Base-by-base conservation (phyloP, 2,329 filamentous ascomycete species). In the Fusarium setosum region DNA sequence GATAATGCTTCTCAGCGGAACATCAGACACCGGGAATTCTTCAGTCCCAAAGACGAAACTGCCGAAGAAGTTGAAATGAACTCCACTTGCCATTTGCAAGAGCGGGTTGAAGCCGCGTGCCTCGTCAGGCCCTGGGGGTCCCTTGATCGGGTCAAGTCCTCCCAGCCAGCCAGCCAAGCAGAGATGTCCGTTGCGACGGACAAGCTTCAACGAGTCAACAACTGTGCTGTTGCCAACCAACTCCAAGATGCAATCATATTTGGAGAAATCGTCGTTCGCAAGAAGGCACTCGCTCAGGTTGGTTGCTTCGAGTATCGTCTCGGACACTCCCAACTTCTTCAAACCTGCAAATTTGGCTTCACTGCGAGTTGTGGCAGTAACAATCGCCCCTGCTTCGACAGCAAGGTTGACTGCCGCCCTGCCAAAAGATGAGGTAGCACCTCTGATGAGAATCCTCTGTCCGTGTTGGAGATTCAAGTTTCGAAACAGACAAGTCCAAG, bases 41-140 rank as follows among this genome's bases (percentile, higher is more conserved):
- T 63, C 59, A 3, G 51, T 72, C 6, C 75, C 79, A 32, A 81
- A 69, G 4, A 76, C 75, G 49, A 76, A 76, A 57, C 79, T 81
- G 6, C 76, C 74, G 65, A 82, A 83, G 26, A 83, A 73, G 58
- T 76, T 82, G 56, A 83, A 81, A 58, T 82, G 80, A n/a, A 82
- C 79, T 0, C 80, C 80, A 20, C 74, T 73, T 15, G 75, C 73
- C 80, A 83, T 83, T 68, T 82, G 74, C 7, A 81, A 41, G 63
- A 83, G 73, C 3, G 79, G 81, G 59, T 81, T 81, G 68, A 82
- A 77, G 47, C 79, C 76, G 8, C 60, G 47, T 10, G 81, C 68
- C 0, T 79, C 79, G 3, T 49, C 48, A 34, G 29, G 29, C n/a
- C 44, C 44, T 23, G 10, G 6, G 4, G 44, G 44, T 12, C 44